Evolutionary conservation across 306 rosid genomes (phyloP), one percentile per base, ranked within the genome.

Genomic region (Ammopiptanthus mongolicus): DNA sequence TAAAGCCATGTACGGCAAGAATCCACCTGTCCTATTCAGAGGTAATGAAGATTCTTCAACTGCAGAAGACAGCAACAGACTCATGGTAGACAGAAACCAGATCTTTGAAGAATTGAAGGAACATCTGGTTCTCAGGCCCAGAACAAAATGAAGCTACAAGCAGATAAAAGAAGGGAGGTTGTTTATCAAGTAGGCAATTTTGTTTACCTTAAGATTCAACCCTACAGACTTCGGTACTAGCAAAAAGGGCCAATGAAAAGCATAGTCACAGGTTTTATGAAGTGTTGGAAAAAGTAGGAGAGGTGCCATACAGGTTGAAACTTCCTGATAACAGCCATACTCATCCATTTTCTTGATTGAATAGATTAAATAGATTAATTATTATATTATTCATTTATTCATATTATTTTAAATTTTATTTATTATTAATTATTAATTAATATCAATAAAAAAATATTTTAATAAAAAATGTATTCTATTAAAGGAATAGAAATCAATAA

Each of bases 161-260:
- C 66, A 73, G 50, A 73, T 31, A 60, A 47, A 33, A 59, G 57
- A 59, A 25, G 9, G 42, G 22, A 17, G 22, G 37, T 42, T 31
- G 3, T 23, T 19, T 23, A 55, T 14, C 28, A 71, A 36, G 41
- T 57, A 39, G 42, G 66, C 23, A 53, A 41, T 56, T 25, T 39
- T 14, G 64, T 57, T 72, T 56, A 15, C 65, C 57, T 7, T 25
- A 44, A 29, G 75, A 31, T 44, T 48, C 68, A 76, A 31, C 28
- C 39, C 12, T 33, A 28, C 56, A 57, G 42, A 68, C 42, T 19
- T 42, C n/a, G 39, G 23, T 57, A 57, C 69, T 13, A 5, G 22
- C 46, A 67, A 58, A 65, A 67, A 28, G 41, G 59, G 53, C 11
- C 31, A 33, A 68, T 58, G 53, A 77, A 77, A 68, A 68, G 42